Evolutionary conservation across 108 stramenopile species (phyloP).

Genomic region (Asterionellopsis glacialis): DNA sequence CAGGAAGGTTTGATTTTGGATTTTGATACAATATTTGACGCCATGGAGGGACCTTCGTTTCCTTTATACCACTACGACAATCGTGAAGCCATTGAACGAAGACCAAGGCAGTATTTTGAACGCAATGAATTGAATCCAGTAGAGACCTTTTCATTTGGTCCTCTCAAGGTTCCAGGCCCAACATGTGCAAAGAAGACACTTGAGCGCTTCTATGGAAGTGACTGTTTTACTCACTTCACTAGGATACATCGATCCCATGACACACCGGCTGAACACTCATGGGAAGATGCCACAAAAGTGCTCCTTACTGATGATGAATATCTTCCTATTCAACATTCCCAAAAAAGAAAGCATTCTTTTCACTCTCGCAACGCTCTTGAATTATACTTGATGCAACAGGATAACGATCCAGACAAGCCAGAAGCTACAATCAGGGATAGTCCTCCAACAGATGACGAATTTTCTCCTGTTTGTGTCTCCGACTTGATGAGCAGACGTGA

Average conservation of each 20-base stretch:
- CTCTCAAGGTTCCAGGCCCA: slow-evolving; percentile 9
- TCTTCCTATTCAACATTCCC: slow-evolving; percentile 1
- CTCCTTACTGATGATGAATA: slow-evolving; percentile 1
- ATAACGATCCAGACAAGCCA: too few species aligned
- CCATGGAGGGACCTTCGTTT: neutral
- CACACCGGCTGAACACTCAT: neutral
- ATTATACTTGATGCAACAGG: too few species aligned
- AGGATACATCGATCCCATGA: neutral
- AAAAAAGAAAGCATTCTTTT: neutral
- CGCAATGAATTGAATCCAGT: slow-evolving; percentile 7
- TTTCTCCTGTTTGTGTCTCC: too few species aligned
- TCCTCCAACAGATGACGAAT: too few species aligned
- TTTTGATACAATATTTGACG: neutral
- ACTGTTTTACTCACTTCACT: slow-evolving; percentile 17
- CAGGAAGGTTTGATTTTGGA: neutral
- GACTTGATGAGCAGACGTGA: too few species aligned
- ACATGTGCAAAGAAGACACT: neutral
- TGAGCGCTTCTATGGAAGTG: slow-evolving; percentile 8
- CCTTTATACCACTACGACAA: slow-evolving; percentile 13
- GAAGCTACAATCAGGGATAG: too few species aligned
- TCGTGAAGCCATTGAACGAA: slow-evolving; percentile 10
- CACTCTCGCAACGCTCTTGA: neutral
- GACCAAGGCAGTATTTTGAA: slow-evolving; percentile 9
- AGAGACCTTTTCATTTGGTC: slow-evolving; percentile 4
- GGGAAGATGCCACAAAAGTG: neutral